These are phyloP conservation scores for Hortaea werneckii DNA, from an alignment of 2,329 filamentous ascomycete genomes.

Conservation along the genomic window DNA sequence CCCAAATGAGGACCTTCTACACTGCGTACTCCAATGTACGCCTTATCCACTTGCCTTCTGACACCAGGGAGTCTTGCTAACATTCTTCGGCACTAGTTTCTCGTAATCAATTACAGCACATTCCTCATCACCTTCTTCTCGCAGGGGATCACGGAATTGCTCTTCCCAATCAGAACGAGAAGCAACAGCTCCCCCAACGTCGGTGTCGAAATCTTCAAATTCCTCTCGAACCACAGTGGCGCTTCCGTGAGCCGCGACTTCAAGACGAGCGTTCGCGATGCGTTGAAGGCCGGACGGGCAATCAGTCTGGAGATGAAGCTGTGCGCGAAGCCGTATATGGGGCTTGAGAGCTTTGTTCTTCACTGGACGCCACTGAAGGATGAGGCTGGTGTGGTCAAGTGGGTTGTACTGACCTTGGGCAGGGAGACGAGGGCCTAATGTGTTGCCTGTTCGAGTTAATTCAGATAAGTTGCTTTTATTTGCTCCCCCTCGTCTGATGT, in stretches of 20 bases:
- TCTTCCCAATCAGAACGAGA: conserved; percentile 46
- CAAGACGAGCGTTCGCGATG: conserved; percentile 34
- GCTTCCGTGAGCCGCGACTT: conserved; percentile 31
- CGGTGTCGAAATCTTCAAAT: conserved; percentile 45
- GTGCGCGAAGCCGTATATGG: conserved; percentile 17
- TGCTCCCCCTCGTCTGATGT: too few species aligned
- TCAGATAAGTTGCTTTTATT: too few species aligned
- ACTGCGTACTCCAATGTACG: conserved; percentile 35
- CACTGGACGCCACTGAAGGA: conserved; percentile 39
- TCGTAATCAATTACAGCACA: conserved; percentile 28
- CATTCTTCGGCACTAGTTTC: conserved; percentile 21
- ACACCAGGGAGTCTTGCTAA: background rate
- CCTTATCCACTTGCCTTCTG: background rate
- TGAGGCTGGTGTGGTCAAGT: conserved; percentile 18
- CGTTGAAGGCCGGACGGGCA: conserved; percentile 21
- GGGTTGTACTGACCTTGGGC: conserved; percentile 9
- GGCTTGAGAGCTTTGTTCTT: conserved; percentile 27
- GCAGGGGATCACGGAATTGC: conserved; percentile 56
- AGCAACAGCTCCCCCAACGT: conserved; percentile 18
- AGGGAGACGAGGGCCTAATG: conserved; percentile 4
- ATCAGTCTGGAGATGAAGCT: conserved; percentile 22
- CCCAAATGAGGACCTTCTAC: conserved; percentile 33
- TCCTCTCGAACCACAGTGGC: conserved; percentile 39
- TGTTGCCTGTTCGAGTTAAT: background rate
- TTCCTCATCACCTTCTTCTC: conserved; percentile 41